Percentiles rank a stretch among this genome's conserved stretches.
Evolutionary conservation across 2,329 filamentous ascomycete species (phyloP).

Genomic region (Cordyceps cicadae): DNA sequence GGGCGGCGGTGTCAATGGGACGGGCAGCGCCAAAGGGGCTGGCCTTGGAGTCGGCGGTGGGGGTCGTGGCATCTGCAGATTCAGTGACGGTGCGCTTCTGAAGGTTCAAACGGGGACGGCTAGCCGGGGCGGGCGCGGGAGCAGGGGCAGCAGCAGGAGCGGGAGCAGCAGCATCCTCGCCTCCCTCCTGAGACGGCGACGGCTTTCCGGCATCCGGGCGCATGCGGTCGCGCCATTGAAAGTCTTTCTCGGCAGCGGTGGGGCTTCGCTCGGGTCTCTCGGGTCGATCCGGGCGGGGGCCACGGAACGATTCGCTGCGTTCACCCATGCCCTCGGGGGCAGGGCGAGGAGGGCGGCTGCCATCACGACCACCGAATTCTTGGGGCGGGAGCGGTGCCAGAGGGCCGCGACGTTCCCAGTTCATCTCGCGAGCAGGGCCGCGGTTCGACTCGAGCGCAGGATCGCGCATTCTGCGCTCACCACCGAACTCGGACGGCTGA

Average conservation of each 20-base stretch:
- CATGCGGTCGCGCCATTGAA: constrained; percentile 88
- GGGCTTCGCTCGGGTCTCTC: constrained; percentile 61
- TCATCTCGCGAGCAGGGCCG: constrained; percentile 57
- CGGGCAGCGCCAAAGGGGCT: constrained; percentile 90
- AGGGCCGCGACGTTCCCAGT: constrained; percentile 93
- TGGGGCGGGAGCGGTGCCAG: constrained; percentile 60
- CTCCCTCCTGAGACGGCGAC: constrained; percentile 62
- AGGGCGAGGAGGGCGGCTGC: constrained; percentile 41
- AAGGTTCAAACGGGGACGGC: constrained; percentile 78
- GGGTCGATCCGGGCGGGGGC: constrained; percentile 56
- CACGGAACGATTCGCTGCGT: constrained; percentile 49
- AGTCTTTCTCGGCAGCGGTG: constrained; percentile 87
- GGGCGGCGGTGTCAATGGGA: constrained; percentile 85
- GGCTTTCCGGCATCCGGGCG: constrained; percentile 62
- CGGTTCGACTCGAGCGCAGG: constrained; percentile 46
- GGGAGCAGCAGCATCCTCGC: constrained; percentile 67
- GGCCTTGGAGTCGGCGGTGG: constrained; percentile 67
- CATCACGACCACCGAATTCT: constrained; percentile 48
- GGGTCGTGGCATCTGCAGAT: constrained; percentile 40
- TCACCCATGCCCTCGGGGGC: constrained; percentile 47
- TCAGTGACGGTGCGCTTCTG: constrained; percentile 87
- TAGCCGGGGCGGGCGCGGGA: constrained; percentile 41
- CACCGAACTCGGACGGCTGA: constrained; percentile 40
- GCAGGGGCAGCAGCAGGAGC: constrained; percentile 56
- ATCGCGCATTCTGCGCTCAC: constrained; percentile 59